Evolutionary conservation across 2,329 filamentous ascomycete species (phyloP).

Genomic region (Setomelanomma holmii): DNA sequence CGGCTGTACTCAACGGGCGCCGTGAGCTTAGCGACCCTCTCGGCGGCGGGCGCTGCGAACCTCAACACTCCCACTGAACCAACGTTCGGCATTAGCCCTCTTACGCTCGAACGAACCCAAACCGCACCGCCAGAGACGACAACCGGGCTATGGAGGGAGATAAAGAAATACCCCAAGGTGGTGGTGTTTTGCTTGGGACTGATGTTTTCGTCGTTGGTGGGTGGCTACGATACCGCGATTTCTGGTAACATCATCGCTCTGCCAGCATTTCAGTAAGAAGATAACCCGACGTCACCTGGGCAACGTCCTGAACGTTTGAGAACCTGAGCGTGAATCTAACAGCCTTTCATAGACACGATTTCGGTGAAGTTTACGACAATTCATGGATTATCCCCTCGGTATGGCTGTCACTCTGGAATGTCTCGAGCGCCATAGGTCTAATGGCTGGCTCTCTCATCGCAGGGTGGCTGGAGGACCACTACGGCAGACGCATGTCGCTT

Average conservation of each 20-base stretch:
- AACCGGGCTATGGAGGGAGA: conserved; percentile 1
- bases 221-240: not conserved
- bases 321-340: not conserved
- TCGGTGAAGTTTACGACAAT: conserved; percentile 4
- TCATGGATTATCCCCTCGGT: conserved; percentile 47
- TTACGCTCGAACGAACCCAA: not conserved
- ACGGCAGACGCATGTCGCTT: conserved; percentile 49
- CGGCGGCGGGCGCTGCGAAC: not conserved
- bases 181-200: not conserved
- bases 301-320: not conserved
- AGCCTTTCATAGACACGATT: not conserved
- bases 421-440: conserved; percentile 48
- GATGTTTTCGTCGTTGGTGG: conserved; percentile 1
- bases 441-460: conserved; percentile 49
- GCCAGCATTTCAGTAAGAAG: not conserved
- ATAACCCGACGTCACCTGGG: not conserved
- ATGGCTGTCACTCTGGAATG: conserved; percentile 56
- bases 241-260: conserved; percentile 1
- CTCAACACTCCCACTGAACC: not conserved
- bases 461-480: conserved; percentile 51
- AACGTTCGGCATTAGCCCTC: not conserved
- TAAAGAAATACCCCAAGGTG: not conserved
- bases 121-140: not conserved
- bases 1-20: not conserved
- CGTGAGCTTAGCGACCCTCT: not conserved